These are phyloP conservation scores for Candida peoriensis DNA, from an alignment of 805 yeast genomes.

Conservation along the genomic window DNA sequence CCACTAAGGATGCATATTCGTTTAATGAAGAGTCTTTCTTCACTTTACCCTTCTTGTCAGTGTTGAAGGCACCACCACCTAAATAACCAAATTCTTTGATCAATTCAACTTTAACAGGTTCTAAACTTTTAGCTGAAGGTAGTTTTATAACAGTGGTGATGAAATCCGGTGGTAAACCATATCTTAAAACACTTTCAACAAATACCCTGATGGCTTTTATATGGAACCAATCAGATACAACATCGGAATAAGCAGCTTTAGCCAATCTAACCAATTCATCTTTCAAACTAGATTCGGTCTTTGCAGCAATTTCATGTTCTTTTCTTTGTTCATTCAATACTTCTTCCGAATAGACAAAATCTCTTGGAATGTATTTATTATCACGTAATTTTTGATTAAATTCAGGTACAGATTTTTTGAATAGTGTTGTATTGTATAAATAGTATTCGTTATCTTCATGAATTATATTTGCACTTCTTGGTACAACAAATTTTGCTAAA, in stretches of 20 bases:
- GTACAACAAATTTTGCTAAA: constrained; percentile 77
- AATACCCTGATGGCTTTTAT: constrained; percentile 81
- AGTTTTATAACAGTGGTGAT: constrained; percentile 43
- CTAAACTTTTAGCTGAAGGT: constrained; percentile 38
- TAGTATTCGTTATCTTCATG: constrained; percentile 68
- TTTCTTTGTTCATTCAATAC: constrained; percentile 63
- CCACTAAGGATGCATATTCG: constrained; percentile 90
- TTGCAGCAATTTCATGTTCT: constrained; percentile 73
- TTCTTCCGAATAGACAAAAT: constrained; percentile 81
- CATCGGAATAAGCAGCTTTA: constrained; percentile 85
- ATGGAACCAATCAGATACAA: constrained; percentile 84
- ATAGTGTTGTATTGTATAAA: constrained; percentile 75
- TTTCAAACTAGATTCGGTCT: constrained; percentile 65
- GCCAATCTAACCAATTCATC: constrained; percentile 80
- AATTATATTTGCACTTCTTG: constrained; percentile 75
- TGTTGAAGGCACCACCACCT: constrained; percentile 82
- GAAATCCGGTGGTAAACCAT: constrained; percentile 95
- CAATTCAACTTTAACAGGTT: constrained; percentile 64
- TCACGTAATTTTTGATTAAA: constrained; percentile 74
- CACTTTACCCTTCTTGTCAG: constrained; percentile 61
- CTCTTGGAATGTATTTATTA: constrained; percentile 87
- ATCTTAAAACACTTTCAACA: constrained; percentile 91
- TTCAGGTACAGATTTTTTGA: constrained; percentile 72
- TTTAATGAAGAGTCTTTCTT: constrained; percentile 61
- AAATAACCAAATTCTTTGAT: constrained; percentile 77